A percentile compares a stretch with the other conserved stretches of the same genome.
phyloP scores from a whole-genome alignment of 2,329 filamentous ascomycete genomes.

The Ceratocystis harringtonii region DNA sequence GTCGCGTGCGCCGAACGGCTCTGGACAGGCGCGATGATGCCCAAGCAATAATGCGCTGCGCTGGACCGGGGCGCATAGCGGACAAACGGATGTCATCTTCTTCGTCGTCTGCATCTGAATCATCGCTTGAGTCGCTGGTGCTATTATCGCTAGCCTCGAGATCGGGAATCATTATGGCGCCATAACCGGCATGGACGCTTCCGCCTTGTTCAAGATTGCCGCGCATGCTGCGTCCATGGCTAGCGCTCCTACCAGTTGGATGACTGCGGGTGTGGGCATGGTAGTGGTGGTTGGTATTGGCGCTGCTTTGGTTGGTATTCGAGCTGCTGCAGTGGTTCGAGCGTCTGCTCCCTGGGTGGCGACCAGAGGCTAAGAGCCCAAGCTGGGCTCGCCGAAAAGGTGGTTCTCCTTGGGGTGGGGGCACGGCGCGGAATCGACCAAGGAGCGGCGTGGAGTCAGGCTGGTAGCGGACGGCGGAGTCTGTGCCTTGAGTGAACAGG shows the following conservation, averaged over 20 bases:
- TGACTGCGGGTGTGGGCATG: constrained; percentile 19
- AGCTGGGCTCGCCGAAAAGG: constrained; percentile 15
- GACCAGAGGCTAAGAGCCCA: constrained; percentile 13
- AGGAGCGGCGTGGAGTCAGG: constrained; percentile 45
- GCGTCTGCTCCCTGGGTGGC: constrained; percentile 9
- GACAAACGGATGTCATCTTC: constrained; percentile 11
- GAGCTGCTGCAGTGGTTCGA: background rate
- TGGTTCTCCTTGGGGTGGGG: constrained; percentile 24
- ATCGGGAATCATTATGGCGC: constrained; percentile 34
- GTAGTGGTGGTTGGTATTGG: constrained; percentile 17
- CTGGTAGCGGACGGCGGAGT: constrained; percentile 37
- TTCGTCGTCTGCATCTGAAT: constrained; percentile 17
- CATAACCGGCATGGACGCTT: constrained; percentile 43
- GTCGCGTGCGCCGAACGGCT: constrained; percentile 20
- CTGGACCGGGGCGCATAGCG: background rate
- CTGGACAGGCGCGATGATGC: constrained; percentile 20
- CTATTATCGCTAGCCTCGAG: constrained; percentile 24
- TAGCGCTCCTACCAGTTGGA: constrained; percentile 28
- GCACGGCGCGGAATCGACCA: constrained; percentile 50
- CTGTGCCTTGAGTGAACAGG: constrained; percentile 50
- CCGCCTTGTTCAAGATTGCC: constrained; percentile 23
- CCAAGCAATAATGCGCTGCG: background rate
- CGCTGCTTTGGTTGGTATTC: constrained; percentile 17
- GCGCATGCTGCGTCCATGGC: constrained; percentile 20
- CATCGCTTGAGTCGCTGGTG: constrained; percentile 21